phyloP scores from a whole-genome alignment of 2,329 filamentous ascomycete species.

The Didymella exigua region DNA sequence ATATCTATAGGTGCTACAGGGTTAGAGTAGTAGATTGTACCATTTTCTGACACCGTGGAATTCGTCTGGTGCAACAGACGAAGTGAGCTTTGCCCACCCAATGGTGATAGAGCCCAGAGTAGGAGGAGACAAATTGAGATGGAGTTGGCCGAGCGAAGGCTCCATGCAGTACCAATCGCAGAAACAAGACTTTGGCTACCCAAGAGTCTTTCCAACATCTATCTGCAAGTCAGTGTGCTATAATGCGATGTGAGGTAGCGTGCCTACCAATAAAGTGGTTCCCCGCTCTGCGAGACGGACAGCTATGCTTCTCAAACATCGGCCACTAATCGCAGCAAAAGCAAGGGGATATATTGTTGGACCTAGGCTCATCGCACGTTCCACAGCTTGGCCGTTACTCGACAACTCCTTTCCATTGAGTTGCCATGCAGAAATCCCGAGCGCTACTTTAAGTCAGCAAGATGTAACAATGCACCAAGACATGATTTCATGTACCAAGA shows the following conservation, averaged over 20 bases:
- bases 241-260: too few relatives aligned
- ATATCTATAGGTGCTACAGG: background rate
- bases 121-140: background rate
- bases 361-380: background rate
- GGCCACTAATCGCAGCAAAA: slow-evolving; percentile 1
- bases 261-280: background rate
- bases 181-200: slow-evolving; percentile 10
- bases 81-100: slow-evolving; percentile 4
- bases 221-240: too few relatives aligned
- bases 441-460: background rate
- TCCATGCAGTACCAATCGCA: background rate
- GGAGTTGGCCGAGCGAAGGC: background rate
- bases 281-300: background rate
- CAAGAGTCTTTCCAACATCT: background rate
- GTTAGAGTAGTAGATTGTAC: slow-evolving; percentile 8
- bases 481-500: background rate
- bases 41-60: slow-evolving; percentile 1
- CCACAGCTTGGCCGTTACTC: background rate
- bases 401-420: background rate
- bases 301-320: slow-evolving; percentile 1
- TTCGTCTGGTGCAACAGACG: background rate
- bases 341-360: background rate
- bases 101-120: slow-evolving; percentile 5
- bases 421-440: background rate
- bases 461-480: background rate